These are phyloP conservation scores for Saturnispora sanitii DNA, from an alignment of 805 yeast species.

Conservation along the genomic window DNA sequence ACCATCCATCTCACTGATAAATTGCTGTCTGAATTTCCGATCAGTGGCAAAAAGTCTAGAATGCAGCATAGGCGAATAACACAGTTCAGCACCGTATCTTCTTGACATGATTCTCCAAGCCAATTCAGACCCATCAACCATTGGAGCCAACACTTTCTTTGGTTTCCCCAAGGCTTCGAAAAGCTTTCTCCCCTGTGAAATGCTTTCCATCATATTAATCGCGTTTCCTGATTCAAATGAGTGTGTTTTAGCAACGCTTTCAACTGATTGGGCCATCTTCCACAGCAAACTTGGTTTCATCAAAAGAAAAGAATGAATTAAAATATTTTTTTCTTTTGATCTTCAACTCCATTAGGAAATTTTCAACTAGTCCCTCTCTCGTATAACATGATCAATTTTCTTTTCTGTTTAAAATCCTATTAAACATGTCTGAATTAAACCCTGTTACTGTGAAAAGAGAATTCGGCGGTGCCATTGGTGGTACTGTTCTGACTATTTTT, in stretches of 20 bases:
- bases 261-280: background rate
- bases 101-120: slow-evolving; percentile 91
- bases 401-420: background rate
- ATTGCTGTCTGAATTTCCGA: slow-evolving; percentile 67
- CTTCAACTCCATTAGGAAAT: background rate
- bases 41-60: slow-evolving; percentile 82
- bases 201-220: slow-evolving; percentile 14
- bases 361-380: background rate
- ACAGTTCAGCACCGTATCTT: slow-evolving; percentile 81
- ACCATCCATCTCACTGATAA: slow-evolving; percentile 72
- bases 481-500: slow-evolving; percentile 50
- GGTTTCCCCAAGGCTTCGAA: slow-evolving; percentile 67
- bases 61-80: slow-evolving; percentile 96
- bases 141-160: slow-evolving; percentile 85
- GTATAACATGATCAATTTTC: background rate
- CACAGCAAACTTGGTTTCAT: background rate
- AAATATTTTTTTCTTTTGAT: too few relatives aligned
- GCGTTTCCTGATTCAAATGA: slow-evolving; percentile 11
- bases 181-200: slow-evolving; percentile 51
- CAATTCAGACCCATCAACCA: slow-evolving; percentile 95
- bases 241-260: background rate
- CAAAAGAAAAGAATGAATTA: slow-evolving; percentile 1
- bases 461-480: slow-evolving; percentile 74
- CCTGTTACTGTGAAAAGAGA: slow-evolving; percentile 66
- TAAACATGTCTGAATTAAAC: slow-evolving; percentile 33